phyloP scores from a whole-genome alignment of 768 basidiomycete genomes.

The Cyclocybe aegerita region DNA sequence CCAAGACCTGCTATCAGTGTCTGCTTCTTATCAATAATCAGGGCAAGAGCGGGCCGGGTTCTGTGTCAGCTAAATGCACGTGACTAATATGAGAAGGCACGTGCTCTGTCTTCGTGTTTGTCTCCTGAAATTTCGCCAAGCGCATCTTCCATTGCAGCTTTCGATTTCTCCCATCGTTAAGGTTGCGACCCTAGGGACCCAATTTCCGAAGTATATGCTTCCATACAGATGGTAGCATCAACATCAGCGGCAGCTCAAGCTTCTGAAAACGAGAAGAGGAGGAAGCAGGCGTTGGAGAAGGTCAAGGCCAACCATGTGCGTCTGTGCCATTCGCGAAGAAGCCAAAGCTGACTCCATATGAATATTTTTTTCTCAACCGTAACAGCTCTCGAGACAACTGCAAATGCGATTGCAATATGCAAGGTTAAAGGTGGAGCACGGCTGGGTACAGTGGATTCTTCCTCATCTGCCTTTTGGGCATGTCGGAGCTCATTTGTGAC shows the following conservation, averaged over 20 bases:
- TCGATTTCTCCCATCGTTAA: neutral
- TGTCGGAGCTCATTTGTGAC: constrained; percentile 5
- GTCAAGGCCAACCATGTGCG: constrained; percentile 59
- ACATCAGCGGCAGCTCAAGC: constrained; percentile 27
- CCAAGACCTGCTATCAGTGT: no score
- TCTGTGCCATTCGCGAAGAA: no score
- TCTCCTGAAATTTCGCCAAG: no score
- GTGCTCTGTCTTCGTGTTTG: no score
- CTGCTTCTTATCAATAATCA: no score
- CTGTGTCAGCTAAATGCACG: neutral
- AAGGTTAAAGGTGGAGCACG: constrained; percentile 75
- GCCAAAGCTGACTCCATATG: no score
- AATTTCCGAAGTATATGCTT: neutral
- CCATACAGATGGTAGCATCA: constrained; percentile 31
- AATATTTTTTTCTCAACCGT: neutral
- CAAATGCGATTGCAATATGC: constrained; percentile 78
- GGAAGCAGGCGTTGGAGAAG: constrained; percentile 52
- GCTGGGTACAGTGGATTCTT: constrained; percentile 56
- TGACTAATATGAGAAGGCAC: neutral
- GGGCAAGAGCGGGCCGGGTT: neutral
- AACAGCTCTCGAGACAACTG: constrained; percentile 67
- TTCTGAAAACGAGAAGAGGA: constrained; percentile 41
- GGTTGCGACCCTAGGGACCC: neutral
- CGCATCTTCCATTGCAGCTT: neutral
- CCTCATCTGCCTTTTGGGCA: neutral